Evolutionary conservation across 164 flowering plant genomes (phyloP), one percentile per base, ranked within the genome.

Genomic region (Magnolia officinalis): DNA sequence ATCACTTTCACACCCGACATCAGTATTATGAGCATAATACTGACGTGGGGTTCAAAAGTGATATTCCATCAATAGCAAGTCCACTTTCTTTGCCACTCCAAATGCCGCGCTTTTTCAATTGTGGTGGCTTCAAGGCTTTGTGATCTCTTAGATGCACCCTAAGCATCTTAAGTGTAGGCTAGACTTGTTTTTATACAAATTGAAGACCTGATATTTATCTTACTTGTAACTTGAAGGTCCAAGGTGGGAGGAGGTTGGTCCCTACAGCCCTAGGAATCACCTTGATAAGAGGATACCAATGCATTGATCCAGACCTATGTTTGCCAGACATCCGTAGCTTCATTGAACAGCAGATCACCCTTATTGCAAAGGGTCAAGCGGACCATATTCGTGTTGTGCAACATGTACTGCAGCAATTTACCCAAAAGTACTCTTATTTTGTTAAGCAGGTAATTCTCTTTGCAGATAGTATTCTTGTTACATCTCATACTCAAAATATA

Each of bases 321-420:
- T 85, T 95, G 81, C 99, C 99, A 50, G 98, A 93, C 74, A 95
- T 95, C 70, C 91, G 99, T 23, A 87, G 99, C 84, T 95, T 95
- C 86, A 95, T 95, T 66, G 99, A 95, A 86, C 98, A 92, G n/a
- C 99, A 95, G 80, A 95, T 95, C 50, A 87, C 93, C 76, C 92
- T 91, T 73, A 87, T 93, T 74, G 97, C 98, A 11, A 95, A 95
- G 81, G 99, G 99, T 77, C 91, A 91, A 83, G 97, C 88, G 58
- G 89, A 95, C 82, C 90, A 90, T 87, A 76, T 78, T 76, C 81
- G 68, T 75, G 98, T 95, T 58, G 92, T 91, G 81, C 83, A 87
- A 82, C 98, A 93, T 82, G 99, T 89, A 50, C 77, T 93, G 59
- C 86, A 85, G 59, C 99, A 95, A 77, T 95, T 93, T 84, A 84